Evolutionary conservation across 805 yeast genomes (phyloP).

Genomic region (Teunomyces kruisii): DNA sequence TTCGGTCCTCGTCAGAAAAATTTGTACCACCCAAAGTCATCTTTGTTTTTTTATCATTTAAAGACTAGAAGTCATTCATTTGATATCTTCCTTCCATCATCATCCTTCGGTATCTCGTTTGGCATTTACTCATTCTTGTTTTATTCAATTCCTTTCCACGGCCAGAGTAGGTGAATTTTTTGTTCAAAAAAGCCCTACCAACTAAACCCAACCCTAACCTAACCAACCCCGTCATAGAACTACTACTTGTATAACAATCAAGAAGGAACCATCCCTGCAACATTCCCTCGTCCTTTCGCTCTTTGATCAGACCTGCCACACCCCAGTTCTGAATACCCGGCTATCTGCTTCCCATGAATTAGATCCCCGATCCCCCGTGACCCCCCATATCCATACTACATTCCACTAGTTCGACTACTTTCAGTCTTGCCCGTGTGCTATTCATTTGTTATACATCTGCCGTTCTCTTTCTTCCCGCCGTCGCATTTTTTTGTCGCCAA

Average conservation of each 20-base stretch:
- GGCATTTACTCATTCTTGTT: background rate
- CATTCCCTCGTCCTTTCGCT: background rate
- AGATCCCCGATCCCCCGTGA: background rate
- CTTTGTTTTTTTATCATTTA: background rate
- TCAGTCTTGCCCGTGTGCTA: background rate
- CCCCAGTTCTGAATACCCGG: background rate
- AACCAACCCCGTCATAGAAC: too few relatives aligned
- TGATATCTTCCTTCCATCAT: background rate
- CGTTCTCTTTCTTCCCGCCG: background rate
- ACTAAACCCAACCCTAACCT: too few relatives aligned
- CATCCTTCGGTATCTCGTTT: background rate
- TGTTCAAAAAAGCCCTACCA: too few relatives aligned
- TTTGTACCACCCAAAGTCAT: conserved; percentile 1
- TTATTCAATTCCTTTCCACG: background rate
- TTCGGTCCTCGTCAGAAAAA: conserved; percentile 1
- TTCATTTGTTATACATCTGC: conserved; percentile 2
- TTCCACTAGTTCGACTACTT: background rate
- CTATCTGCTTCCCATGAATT: background rate
- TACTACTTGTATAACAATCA: too few relatives aligned
- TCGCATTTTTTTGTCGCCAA: conserved; percentile 3
- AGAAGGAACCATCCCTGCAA: background rate
- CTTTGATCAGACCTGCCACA: background rate
- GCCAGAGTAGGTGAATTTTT: background rate
- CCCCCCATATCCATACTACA: too few relatives aligned
- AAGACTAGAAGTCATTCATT: conserved; percentile 1